Base-by-base conservation (phyloP, 2,329 filamentous ascomycete genomes). In the Xylaria sp. region DNA sequence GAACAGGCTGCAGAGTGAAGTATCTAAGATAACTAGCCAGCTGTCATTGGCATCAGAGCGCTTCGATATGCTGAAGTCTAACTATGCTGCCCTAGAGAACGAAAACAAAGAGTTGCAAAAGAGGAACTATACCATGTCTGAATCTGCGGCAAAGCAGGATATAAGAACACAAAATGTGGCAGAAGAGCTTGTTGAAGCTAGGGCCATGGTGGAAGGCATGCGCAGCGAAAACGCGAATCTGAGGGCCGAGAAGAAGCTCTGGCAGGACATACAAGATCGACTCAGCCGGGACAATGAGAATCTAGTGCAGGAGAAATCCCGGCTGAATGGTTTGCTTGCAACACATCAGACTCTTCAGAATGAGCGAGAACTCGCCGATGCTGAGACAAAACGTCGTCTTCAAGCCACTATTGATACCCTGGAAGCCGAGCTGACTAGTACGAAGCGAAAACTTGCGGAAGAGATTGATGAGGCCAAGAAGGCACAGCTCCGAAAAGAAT, bases 241-340 rank as follows among this genome's bases (percentile, higher is more conserved):
- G 38, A 97, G 97, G 78, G 94, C 95, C 0, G 95, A 98, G 79
- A 97, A 97, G 81, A 92, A 93, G 42, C 85, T 99, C 10, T 97
- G 92, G 92, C 97, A 96, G 81, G 93, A 91, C 63, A 97, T 97
- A 38, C 94, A 98, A 77, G 90, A 92, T 69, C 90, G 96, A 59
- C 84, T 98, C 49, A 91, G 88, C 69, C 93, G 96, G 73, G 94
- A 98, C 75, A 97, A 96, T 70, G 93, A 97, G 75, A 88, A 83
- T 22, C 83, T 98, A 13, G 86, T 92, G 47, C 92, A 96, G 67
- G 96, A 99, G 77, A 92, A 94, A 71, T 88, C 90, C 51, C 88
- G 94, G 33, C 86, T 98, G 4, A 97, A 95, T 79, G 90, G 89
- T 63, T 85, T 97, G 36, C 88, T 97, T 51, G 87, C 91, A 3